A percentile compares a stretch with the other conserved stretches of the same genome.
Conservation (phyloP, 345 rosid genomes). For the Geranium rotundifolium region DNA sequence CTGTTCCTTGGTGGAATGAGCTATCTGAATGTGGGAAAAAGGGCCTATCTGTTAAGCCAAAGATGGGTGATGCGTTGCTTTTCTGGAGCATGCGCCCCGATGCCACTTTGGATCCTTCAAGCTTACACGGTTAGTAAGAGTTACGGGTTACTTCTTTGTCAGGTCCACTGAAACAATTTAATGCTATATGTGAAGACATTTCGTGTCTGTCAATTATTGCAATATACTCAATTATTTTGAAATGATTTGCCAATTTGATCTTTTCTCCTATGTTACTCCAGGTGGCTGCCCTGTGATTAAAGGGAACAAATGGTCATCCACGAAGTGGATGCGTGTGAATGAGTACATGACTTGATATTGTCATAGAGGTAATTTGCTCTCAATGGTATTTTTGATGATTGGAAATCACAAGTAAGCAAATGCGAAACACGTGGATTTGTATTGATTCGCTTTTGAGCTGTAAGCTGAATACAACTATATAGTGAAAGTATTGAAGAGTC, state of each 20-base stretch:
- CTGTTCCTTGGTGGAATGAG: slow-evolving; percentile 91
- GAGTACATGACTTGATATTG: slow-evolving; percentile 47
- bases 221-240: too few relatives aligned
- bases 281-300: slow-evolving; percentile 89
- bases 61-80: too few relatives aligned
- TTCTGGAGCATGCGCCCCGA: slow-evolving; percentile 99
- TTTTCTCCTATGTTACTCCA: slow-evolving; percentile 16
- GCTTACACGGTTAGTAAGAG: slow-evolving; percentile 59
- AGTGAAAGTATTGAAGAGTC: too few relatives aligned
- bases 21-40: slow-evolving; percentile 82
- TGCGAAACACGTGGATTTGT: too few relatives aligned
- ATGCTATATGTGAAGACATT: too few relatives aligned
- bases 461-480: too few relatives aligned
- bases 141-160: slow-evolving; percentile 2
- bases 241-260: neutral
- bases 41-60: slow-evolving; percentile 86
- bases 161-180: neutral
- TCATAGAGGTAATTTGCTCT: slow-evolving; percentile 30
- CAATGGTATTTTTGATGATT: too few relatives aligned
- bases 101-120: slow-evolving; percentile 68
- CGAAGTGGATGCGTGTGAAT: slow-evolving; percentile 82
- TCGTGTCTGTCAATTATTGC: too few relatives aligned
- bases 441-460: too few relatives aligned
- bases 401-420: too few relatives aligned
- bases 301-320: slow-evolving; percentile 97